These are phyloP conservation scores for Cercospora zeae-maydis DNA, from an alignment of 2,329 filamentous ascomycete genomes.

Conservation along the genomic window DNA sequence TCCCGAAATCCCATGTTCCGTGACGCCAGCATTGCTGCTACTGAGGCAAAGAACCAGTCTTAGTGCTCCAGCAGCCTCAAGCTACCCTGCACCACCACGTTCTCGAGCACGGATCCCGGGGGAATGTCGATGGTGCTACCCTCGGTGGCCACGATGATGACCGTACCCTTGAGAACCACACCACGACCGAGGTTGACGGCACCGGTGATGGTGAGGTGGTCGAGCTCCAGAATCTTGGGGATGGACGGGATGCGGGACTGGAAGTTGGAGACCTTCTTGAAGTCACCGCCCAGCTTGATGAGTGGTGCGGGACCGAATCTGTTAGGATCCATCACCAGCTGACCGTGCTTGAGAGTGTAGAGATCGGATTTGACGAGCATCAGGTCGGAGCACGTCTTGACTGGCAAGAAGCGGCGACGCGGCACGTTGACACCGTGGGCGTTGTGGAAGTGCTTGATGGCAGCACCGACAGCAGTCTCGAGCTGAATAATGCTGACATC, in stretches of 20 bases:
- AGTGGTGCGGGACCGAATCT: constrained; percentile 94
- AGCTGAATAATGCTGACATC: constrained; percentile 97
- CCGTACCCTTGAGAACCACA: constrained; percentile 94
- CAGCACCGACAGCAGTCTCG: constrained; percentile 96
- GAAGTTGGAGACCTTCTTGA: constrained; percentile 99
- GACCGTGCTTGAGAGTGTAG: constrained; percentile 97
- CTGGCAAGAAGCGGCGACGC: constrained; percentile 93
- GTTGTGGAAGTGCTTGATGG: constrained; percentile 98
- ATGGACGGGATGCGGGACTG: constrained; percentile 83
- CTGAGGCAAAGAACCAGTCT: constrained; percentile 13
- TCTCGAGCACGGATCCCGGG: constrained; percentile 94
- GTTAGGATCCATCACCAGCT: constrained; percentile 93
- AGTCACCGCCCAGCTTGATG: constrained; percentile 98
- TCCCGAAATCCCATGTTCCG: constrained; percentile 1
- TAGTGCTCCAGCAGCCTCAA: constrained; percentile 70
- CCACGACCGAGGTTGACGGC: constrained; percentile 94
- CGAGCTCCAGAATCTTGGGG: constrained; percentile 84
- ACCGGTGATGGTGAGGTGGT: constrained; percentile 95
- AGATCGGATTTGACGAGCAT: constrained; percentile 99
- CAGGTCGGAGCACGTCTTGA: constrained; percentile 99
- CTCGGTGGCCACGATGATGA: constrained; percentile 98
- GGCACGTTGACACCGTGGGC: constrained; percentile 99
- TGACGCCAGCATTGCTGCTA: constrained; percentile 5
- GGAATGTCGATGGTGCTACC: constrained; percentile 97
- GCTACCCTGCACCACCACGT: constrained; percentile 97